These are phyloP conservation scores for Triticum turgidum DNA, from an alignment of 176 grass and related monocot species.

Conservation along the genomic window DNA sequence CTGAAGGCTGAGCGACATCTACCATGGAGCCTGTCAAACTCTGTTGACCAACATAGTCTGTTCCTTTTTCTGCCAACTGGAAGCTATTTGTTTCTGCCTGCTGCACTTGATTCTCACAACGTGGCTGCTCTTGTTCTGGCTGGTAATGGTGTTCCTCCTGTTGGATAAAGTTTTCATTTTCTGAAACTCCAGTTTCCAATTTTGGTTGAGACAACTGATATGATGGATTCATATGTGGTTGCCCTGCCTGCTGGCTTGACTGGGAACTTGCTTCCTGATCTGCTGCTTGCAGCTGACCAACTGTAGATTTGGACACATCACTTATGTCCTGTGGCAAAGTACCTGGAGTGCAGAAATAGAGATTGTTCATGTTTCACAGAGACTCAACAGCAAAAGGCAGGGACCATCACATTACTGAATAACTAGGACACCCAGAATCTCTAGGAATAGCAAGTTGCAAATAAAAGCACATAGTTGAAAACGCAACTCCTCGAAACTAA, in stretches of 20 bases:
- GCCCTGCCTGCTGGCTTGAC: conserved; percentile 25
- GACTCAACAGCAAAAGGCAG: not conserved
- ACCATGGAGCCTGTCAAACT: conserved; percentile 29
- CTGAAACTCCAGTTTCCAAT: conserved; percentile 31
- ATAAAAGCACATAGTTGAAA: not conserved
- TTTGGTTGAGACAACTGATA: conserved; percentile 34
- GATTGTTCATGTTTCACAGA: conserved; percentile 23
- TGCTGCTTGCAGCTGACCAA: conserved; percentile 22
- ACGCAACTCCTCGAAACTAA: not conserved
- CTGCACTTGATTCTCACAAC: conserved; percentile 33
- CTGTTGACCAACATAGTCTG: conserved; percentile 30
- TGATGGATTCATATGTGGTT: conserved; percentile 29
- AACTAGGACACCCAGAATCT: not conserved
- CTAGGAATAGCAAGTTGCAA: conserved; percentile 6
- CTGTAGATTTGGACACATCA: conserved; percentile 36
- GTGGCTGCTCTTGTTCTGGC: conserved; percentile 19
- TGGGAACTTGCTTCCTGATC: conserved; percentile 35
- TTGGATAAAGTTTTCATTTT: conserved; percentile 19
- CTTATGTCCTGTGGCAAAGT: conserved; percentile 27
- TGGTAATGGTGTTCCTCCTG: conserved; percentile 14
- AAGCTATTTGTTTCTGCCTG: conserved; percentile 43
- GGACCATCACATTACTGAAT: conserved; percentile 13
- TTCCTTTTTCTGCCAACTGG: conserved; percentile 48
- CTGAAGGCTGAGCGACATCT: conserved; percentile 36
- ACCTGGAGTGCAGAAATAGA: conserved; percentile 14